These are phyloP conservation scores for Rhodomyrtus tomentosa DNA, from an alignment of 345 rosid genomes.

Conservation along the genomic window DNA sequence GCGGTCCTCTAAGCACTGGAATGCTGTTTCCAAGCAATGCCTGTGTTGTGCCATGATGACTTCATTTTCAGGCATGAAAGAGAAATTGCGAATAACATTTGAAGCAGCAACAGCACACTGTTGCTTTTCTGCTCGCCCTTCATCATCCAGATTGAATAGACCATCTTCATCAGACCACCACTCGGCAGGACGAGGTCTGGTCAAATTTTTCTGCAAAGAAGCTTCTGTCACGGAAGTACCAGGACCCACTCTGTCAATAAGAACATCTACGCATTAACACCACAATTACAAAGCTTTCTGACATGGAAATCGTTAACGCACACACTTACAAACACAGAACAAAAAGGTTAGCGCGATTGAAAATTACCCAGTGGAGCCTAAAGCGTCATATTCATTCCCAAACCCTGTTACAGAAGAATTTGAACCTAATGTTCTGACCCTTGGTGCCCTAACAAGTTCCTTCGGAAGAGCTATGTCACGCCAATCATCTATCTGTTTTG, in stretches of 20 bases:
- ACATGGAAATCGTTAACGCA: neutral
- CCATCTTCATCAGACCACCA: constrained; percentile 98
- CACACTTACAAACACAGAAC: neutral
- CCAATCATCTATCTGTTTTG: constrained; percentile 89
- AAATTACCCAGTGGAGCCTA: constrained; percentile 52
- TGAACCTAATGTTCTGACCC: constrained; percentile 61
- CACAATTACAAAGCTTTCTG: neutral
- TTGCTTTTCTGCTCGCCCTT: constrained; percentile 86
- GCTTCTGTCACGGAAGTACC: constrained; percentile 30
- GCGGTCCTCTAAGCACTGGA: constrained; percentile 87
- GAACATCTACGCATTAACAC: neutral
- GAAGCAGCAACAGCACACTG: constrained; percentile 90
- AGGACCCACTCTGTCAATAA: constrained; percentile 25
- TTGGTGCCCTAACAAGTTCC: constrained; percentile 38
- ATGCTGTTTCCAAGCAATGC: constrained; percentile 93
- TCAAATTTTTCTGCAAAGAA: constrained; percentile 28
- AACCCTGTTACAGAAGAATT: constrained; percentile 69
- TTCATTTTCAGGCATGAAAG: constrained; percentile 99
- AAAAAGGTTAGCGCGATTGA: neutral
- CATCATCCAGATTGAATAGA: constrained; percentile 82
- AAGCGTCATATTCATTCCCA: constrained; percentile 54
- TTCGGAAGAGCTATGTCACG: constrained; percentile 73
- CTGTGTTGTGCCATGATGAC: constrained; percentile 89
- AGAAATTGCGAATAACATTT: constrained; percentile 83
- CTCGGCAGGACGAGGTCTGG: constrained; percentile 41